Base-by-base conservation (phyloP, 1,139 yeast genomes). In the Hyphopichia pseudoburtonii region DNA sequence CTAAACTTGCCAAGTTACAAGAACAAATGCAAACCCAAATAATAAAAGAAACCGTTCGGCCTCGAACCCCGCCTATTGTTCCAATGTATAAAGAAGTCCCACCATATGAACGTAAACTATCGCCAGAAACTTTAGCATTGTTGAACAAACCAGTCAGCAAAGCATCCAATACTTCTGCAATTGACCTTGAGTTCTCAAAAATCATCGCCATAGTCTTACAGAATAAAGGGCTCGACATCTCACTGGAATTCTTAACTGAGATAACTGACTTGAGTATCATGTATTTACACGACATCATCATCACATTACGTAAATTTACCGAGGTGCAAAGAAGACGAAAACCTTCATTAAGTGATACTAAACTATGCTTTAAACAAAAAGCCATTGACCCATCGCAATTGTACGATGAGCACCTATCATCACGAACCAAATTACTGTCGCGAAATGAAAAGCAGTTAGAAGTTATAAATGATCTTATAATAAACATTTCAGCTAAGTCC, bases 321-420 rank as follows among this genome's bases (percentile, higher is more conserved):
- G 81, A 77, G 41, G 60, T 80, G n/a, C 96, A 88, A 57, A 66
- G 96, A 47, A 70, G 95, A 37, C 62, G 69, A 18, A 57, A 58
- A 21, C 86, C 92, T 0, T 66, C 86, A 0, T 59, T 77, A 21
- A 68, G 68, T 16, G 96, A 87, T 55, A 43, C 84, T 3, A 63
- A 68, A 23, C 52, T 81, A 32, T 56, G 82, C 39, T 50, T 83
- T 17, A 56, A 66, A 32, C 66, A 75, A 57, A 74, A 55, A 28
- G 63, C 70, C 16, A 55, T 87, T 28, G 52, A 64, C 6, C 60
- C 72, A n/a, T 42, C 54, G 3, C 78, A 66, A 7, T 51, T 87
- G 15, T 70, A 69, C 41, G 55, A 57, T 3, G 81, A 80, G 50
- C 56, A 58, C 38, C 45, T 44, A 26, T 51, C 46, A 38, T 57